phyloP scores from a whole-genome alignment of 345 rosid genomes.

The Citropsis articulata region DNA sequence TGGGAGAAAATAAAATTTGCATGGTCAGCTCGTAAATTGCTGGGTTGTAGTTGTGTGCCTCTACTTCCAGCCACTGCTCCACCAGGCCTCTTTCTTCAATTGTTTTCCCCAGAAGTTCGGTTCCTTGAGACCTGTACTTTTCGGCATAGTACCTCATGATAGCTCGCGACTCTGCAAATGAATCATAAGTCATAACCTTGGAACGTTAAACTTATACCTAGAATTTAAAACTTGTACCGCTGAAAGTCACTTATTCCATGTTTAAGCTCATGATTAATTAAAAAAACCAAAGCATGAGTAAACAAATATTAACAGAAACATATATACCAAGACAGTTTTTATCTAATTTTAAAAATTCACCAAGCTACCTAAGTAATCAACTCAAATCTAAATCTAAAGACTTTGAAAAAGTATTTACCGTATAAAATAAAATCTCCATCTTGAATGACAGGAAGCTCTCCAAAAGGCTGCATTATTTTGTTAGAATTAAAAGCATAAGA shows the following conservation, averaged over 20 bases:
- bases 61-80: constrained; percentile 71
- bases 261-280: no score
- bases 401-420: constrained; percentile 30
- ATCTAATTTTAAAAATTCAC: no score
- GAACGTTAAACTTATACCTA: not conserved
- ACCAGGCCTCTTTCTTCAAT: constrained; percentile 53
- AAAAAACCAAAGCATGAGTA: no score
- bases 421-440: constrained; percentile 66
- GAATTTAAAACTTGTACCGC: no score
- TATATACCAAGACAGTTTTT: no score
- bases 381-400: no score
- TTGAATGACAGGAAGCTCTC: constrained; percentile 57
- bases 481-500: not conserved
- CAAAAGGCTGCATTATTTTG: constrained; percentile 55
- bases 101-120: constrained; percentile 39
- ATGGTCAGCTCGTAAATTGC: constrained; percentile 34
- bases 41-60: constrained; percentile 55
- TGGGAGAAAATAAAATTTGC: constrained; percentile 42
- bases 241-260: no score
- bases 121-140: constrained; percentile 50
- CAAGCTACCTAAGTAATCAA: no score
- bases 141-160: constrained; percentile 66
- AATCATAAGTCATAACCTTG: not conserved
- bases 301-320: no score
- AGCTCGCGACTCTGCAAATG: constrained; percentile 59